Conservation (phyloP, 140 eudicot genomes). For the Eryngium alpinum region DNA sequence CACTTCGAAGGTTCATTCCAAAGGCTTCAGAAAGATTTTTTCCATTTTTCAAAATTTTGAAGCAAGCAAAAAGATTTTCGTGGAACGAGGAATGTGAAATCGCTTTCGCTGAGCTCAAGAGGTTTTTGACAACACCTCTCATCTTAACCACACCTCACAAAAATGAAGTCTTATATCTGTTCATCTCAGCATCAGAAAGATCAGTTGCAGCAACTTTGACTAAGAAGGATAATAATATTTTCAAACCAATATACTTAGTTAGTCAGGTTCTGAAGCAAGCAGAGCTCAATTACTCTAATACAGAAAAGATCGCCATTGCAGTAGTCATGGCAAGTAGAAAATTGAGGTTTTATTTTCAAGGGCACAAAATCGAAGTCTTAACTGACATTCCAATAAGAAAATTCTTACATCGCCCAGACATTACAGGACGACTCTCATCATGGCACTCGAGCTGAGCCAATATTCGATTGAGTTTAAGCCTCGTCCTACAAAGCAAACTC, state of each 20-base stretch:
- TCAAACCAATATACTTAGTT: background rate
- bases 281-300: background rate
- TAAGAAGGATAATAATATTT: background rate
- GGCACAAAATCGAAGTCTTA: background rate
- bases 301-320: background rate
- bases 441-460: too few relatives aligned
- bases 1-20: background rate
- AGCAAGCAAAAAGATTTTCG: background rate
- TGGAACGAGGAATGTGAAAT: background rate
- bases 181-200: background rate
- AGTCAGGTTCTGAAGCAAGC: too few relatives aligned
- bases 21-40: background rate
- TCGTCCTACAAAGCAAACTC: background rate
- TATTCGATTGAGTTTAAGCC: background rate
- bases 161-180: background rate
- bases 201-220: too few relatives aligned
- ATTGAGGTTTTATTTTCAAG: background rate
- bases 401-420: background rate
- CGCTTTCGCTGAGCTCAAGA: too few relatives aligned
- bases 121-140: too few relatives aligned
- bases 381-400: background rate
- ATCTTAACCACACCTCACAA: too few relatives aligned
- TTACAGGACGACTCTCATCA: background rate
- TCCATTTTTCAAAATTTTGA: background rate
- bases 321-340: background rate